phyloP scores from a whole-genome alignment of 148 eudicot species.

The Camellia sinensis region DNA sequence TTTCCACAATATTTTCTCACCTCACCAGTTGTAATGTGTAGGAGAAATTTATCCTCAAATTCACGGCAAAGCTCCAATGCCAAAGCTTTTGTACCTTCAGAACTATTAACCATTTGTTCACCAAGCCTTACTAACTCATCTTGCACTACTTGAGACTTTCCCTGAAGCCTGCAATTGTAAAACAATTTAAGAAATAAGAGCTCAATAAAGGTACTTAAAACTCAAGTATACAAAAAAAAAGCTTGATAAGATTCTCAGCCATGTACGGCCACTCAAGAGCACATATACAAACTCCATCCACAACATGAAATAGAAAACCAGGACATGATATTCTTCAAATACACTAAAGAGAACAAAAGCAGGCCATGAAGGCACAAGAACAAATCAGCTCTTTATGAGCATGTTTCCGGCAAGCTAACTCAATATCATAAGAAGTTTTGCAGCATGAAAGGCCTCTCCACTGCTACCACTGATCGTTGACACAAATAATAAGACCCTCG shows the following conservation, averaged over 20 bases:
- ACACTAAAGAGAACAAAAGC: background rate
- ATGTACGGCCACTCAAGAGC: background rate
- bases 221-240: background rate
- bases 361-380: background rate
- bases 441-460: background rate
- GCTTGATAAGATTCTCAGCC: background rate
- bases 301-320: background rate
- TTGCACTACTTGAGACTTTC: constrained; percentile 89
- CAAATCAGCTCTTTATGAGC: background rate
- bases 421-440: background rate
- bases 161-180: constrained; percentile 71
- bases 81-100: constrained; percentile 95
- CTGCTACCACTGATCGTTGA: background rate
- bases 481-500: background rate
- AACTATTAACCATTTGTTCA: constrained; percentile 82
- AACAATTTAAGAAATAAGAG: background rate
- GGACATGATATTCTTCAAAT: background rate
- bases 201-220: background rate
- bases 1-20: constrained; percentile 32
- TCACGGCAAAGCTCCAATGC: constrained; percentile 99
- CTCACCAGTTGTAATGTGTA: constrained; percentile 93
- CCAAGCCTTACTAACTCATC: constrained; percentile 95
- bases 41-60: constrained; percentile 93
- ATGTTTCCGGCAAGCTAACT: background rate
- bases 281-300: background rate